Base-by-base conservation (phyloP, 306 rosid species). In the Fragaria ananassa region DNA sequence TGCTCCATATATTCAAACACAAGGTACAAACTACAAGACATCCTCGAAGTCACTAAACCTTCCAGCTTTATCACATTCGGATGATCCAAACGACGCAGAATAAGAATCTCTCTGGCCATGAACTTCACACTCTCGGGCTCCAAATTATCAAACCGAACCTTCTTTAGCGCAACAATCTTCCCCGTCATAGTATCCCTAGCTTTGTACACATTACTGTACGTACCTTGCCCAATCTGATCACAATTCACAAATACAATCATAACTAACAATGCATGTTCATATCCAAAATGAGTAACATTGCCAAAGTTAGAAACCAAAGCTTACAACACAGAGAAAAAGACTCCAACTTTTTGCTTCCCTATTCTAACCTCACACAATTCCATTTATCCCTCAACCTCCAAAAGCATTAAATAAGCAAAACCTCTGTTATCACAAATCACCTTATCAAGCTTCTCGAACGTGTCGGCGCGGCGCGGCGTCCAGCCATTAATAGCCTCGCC, bases 401-500 rank as follows among this genome's bases (percentile, higher is more conserved):
- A 23, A 62, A 70, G 39, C 47, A 23, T 11, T 61, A 46, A 56
- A 17, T 39, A 54, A 18, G n/a, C 6, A 45, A 49, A 13, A 58
- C 0, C 35, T 31, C 35, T 31, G 12, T 47, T 57, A 15, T 10
- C 21, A 17, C 21, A n/a, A 53, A 53, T 50, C 78, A 91, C 98
- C 93, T 91, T 96, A 78, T 91, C 96, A 57, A 96, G 91, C 89
- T 96, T 96, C 92, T 96, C 94, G 73, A 92, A 92, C 58, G 93
- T 82, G 47, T 96, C 98, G 57, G 98, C 98, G 1, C 97, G 90
- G 54, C 98, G 87, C 15, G 99, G 99, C 11, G 87, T 89, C 91
- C 93, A 87, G 70, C 99, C 99, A 39, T 89, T 91, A 78, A 95
- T 91, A 50, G 99, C 98, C 84, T 96, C 99, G 27, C 99, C 98